Conservation (phyloP, 805 yeast genomes). For the Myxozyma sirexii region DNA sequence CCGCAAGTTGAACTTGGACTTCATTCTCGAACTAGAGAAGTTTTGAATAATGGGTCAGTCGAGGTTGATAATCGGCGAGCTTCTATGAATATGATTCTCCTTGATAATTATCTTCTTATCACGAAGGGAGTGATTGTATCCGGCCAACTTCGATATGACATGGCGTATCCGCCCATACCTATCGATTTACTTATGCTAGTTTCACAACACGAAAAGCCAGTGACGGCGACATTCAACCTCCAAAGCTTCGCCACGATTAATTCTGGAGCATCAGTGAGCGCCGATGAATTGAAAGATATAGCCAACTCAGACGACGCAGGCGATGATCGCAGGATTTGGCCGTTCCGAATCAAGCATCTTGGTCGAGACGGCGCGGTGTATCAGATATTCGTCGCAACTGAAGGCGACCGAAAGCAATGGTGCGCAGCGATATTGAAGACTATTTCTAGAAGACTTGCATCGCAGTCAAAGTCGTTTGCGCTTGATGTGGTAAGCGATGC, state of each 20-base stretch:
- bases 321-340: constrained; percentile 35
- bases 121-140: constrained; percentile 42
- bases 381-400: constrained; percentile 40
- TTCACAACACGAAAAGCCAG: constrained; percentile 47
- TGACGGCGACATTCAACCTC: background rate
- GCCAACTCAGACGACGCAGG: background rate
- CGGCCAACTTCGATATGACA: background rate
- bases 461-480: constrained; percentile 57
- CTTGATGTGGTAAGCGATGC: constrained; percentile 58
- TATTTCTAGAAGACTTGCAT: constrained; percentile 41
- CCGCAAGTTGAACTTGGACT: constrained; percentile 55
- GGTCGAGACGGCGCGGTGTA: constrained; percentile 42
- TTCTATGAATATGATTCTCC: constrained; percentile 53
- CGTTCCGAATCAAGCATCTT: constrained; percentile 43
- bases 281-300: background rate
- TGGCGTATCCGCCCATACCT: constrained; percentile 42
- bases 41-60: constrained; percentile 62
- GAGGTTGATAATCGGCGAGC: constrained; percentile 10
- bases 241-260: background rate
- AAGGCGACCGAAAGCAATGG: constrained; percentile 61
- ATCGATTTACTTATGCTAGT: constrained; percentile 61
- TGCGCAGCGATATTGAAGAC: constrained; percentile 53
- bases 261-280: background rate
- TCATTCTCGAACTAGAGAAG: constrained; percentile 56
- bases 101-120: constrained; percentile 65